A percentile compares a stretch with the other conserved stretches of the same genome.
Evolutionary conservation across 2,329 filamentous ascomycete genomes (phyloP).

Genomic region (Penicillium glabrum): DNA sequence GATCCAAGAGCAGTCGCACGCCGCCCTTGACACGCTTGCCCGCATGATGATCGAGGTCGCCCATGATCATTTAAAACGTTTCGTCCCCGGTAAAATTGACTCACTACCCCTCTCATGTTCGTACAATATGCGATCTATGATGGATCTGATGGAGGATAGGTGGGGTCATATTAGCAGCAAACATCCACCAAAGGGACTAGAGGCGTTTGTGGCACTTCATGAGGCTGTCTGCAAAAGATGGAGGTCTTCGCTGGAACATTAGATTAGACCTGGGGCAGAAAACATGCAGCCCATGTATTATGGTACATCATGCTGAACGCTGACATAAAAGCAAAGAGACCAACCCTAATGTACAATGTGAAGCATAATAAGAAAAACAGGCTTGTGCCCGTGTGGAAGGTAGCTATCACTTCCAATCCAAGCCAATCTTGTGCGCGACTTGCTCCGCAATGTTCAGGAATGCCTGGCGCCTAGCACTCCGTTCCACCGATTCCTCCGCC

Average conservation of each 20-base stretch:
- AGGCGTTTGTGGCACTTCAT: not conserved
- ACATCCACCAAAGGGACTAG: not conserved
- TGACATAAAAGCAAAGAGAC: not conserved
- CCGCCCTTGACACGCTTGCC: constrained; percentile 1
- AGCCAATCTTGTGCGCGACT: constrained; percentile 46
- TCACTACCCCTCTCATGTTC: constrained; percentile 1
- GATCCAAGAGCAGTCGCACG: constrained; percentile 1
- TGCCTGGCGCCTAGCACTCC: constrained; percentile 67
- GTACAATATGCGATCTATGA: constrained; percentile 5
- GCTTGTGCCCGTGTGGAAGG: not conserved
- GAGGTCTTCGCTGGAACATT: not conserved
- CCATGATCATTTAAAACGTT: not conserved
- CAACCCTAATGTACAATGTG: not conserved
- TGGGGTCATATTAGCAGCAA: not conserved
- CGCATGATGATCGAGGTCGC: constrained; percentile 5
- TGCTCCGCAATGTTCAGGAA: constrained; percentile 70
- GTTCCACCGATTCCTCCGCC: constrained; percentile 63
- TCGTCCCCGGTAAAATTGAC: constrained; percentile 1
- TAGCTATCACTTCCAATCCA: constrained; percentile 37
- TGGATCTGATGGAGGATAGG: not conserved
- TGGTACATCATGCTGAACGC: not conserved
- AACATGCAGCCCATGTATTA: not conserved
- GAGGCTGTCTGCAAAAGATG: not conserved
- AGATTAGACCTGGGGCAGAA: not conserved
- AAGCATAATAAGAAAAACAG: not conserved